These are phyloP conservation scores for Hyaloscypha variabilis DNA, from an alignment of 495 filamentous ascomycete species.

Conservation along the genomic window DNA sequence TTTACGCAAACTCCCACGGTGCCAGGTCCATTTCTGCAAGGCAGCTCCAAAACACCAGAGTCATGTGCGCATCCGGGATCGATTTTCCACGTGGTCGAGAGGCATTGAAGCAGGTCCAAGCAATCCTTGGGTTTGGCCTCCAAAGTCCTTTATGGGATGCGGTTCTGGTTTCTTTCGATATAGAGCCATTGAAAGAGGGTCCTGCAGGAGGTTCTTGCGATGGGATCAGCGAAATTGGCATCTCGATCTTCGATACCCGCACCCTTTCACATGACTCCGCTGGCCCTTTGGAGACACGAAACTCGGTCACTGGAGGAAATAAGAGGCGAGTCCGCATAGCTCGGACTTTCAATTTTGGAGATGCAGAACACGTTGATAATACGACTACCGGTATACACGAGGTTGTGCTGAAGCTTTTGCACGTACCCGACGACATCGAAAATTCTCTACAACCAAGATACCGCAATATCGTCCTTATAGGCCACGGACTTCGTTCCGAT, in stretches of 20 bases:
- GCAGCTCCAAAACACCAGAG: neutral
- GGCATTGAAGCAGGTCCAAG: neutral
- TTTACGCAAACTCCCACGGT: too few relatives aligned
- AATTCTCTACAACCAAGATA: neutral
- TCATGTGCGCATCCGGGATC: neutral
- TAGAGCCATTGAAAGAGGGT: neutral
- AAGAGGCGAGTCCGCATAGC: too few relatives aligned
- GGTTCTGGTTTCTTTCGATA: neutral
- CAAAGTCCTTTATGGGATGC: neutral
- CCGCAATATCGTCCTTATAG: neutral
- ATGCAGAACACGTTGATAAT: too few relatives aligned
- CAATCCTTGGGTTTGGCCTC: neutral
- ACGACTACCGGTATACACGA: too few relatives aligned
- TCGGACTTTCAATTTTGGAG: too few relatives aligned
- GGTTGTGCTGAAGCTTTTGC: too few relatives aligned
- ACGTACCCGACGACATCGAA: too few relatives aligned
- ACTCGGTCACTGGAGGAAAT: too few relatives aligned
- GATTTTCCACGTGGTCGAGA: neutral
- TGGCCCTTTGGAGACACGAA: too few relatives aligned
- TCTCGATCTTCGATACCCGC: neutral
- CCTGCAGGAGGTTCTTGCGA: neutral
- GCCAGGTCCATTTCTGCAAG: neutral
- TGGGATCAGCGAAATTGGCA: neutral
- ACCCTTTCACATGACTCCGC: neutral
- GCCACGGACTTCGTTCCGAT: neutral